Base-by-base conservation (phyloP, 441 rosid species). In the Melastoma candidum region DNA sequence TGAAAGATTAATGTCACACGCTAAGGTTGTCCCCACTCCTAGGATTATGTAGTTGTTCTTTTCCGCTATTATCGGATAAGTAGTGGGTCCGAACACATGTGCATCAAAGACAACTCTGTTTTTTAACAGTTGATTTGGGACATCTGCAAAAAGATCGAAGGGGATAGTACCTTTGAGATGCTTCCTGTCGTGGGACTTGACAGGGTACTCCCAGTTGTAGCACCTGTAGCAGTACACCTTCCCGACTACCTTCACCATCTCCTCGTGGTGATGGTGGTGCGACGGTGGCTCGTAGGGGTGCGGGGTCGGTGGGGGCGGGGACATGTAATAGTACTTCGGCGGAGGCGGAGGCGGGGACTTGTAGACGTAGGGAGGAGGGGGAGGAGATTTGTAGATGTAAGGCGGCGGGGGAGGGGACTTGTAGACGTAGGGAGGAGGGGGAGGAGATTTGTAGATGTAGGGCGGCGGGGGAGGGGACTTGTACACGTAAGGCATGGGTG, bases 191-290 rank as follows among this genome's bases (percentile, higher is more conserved):
- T 90, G 97, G 8, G 97, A 90, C 63, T 84, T 84, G n/a, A 17
- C 27, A 14, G 97, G 97, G 58, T 86, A 53, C 32, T 11, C 44
- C 94, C 89, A 82, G 59, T 84, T 90, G 53, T 90, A 90, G 67
- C 97, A 90, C 57, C 85, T 71, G 68, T 80, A 86, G 65, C 97
- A 90, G 51, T 90, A 90, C 4, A 86, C 97, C 58, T 84, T 86
- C 22, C 97, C 97, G 11, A 90, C 84, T 1, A 86, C 97, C 74
- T 86, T 90, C 48, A 86, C 75, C 7, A 82, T 63, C 12, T 76
- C 61, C 14, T 71, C 66, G 54, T 89, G 84, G 56, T 55, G 81
- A 48, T 68, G 70, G 4, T 69, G 90, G 10, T 12, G 25, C 11
- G 54, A 39, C 41, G 41, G 41, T 9, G 41, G 36, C 36, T 29